Evolutionary conservation across 371 early-diverging fungal species (phyloP).

Genomic region (Rhizomucor miehei): DNA sequence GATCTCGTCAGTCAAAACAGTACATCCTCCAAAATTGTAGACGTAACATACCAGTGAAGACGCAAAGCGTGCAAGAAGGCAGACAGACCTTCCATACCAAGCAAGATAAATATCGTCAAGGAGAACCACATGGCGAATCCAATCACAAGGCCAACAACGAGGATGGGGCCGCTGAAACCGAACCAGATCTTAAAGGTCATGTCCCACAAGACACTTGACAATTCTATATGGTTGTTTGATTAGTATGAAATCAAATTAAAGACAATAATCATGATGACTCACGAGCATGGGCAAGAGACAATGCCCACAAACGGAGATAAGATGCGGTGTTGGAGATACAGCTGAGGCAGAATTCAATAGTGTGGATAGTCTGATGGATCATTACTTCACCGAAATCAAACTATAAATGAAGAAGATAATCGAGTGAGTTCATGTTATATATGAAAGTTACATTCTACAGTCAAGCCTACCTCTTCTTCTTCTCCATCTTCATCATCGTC

Average conservation of each 20-base stretch:
- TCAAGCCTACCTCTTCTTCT: slow-evolving; percentile 16
- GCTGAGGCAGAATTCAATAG: slow-evolving; percentile 98
- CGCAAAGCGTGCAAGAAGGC: slow-evolving; percentile 99
- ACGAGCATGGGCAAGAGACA: slow-evolving; percentile 99
- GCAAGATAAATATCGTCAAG: slow-evolving; percentile 84
- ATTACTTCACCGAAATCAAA: slow-evolving; percentile 94
- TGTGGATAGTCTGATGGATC: slow-evolving; percentile 98
- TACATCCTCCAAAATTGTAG: background rate
- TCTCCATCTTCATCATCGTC: slow-evolving; percentile 56
- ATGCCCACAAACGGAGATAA: slow-evolving; percentile 99
- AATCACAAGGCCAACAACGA: slow-evolving; percentile 65
- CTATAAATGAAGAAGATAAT: slow-evolving; percentile 22
- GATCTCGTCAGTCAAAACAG: background rate
- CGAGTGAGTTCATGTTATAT: background rate
- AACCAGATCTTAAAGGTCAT: slow-evolving; percentile 87
- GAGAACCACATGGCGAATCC: slow-evolving; percentile 83
- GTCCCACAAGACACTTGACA: slow-evolving; percentile 97
- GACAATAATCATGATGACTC: slow-evolving; percentile 18
- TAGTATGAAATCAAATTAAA: background rate
- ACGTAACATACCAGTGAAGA: slow-evolving; percentile 85
- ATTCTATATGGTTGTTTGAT: slow-evolving; percentile 45
- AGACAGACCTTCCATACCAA: slow-evolving; percentile 98
- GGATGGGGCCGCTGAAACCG: slow-evolving; percentile 46
- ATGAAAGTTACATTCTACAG: background rate
- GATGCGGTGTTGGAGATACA: slow-evolving; percentile 99